A percentile compares a stretch with the other conserved stretches of the same genome.
phyloP scores from a whole-genome alignment of 305 asterid species.

The Galium porrigens region DNA sequence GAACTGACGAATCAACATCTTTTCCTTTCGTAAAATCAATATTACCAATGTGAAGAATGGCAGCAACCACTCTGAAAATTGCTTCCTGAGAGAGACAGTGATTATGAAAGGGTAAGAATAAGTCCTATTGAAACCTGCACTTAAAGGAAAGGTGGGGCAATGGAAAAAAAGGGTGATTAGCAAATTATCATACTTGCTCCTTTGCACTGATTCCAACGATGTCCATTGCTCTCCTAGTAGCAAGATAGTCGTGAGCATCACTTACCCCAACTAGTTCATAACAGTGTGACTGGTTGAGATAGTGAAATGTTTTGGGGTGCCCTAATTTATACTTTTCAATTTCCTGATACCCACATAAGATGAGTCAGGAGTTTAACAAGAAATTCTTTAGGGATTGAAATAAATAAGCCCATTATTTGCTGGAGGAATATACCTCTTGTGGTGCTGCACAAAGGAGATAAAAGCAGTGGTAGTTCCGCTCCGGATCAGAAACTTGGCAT shows the following conservation, averaged over 20 bases:
- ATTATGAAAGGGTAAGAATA: conserved; percentile 6
- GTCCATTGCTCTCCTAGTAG: conserved; percentile 95
- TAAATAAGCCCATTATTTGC: conserved; percentile 5
- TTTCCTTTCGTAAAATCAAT: conserved; percentile 82
- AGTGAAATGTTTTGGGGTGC: conserved; percentile 71
- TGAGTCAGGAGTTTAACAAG: conserved; percentile 14
- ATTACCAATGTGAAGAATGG: conserved; percentile 89
- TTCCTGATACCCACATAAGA: conserved; percentile 42
- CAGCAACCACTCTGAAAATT: conserved; percentile 86
- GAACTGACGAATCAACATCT: conserved; percentile 75
- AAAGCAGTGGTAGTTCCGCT: conserved; percentile 93
- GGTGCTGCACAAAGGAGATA: conserved; percentile 97
- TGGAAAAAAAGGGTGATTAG: neutral
- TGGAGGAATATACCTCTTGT: conserved; percentile 45
- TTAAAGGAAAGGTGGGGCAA: conserved; percentile 1
- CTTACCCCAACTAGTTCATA: conserved; percentile 64
- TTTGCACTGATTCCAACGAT: conserved; percentile 78
- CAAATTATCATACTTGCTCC: conserved; percentile 51
- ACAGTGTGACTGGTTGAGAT: conserved; percentile 93
- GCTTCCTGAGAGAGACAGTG: conserved; percentile 51
- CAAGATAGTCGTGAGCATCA: conserved; percentile 84
- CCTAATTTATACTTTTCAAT: conserved; percentile 68
- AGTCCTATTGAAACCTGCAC: neutral
- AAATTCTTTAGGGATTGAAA: conserved; percentile 9
- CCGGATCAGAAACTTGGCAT: conserved; percentile 92